phyloP scores from a whole-genome alignment of 2,329 filamentous ascomycete species.

The Paraphoma sp. region DNA sequence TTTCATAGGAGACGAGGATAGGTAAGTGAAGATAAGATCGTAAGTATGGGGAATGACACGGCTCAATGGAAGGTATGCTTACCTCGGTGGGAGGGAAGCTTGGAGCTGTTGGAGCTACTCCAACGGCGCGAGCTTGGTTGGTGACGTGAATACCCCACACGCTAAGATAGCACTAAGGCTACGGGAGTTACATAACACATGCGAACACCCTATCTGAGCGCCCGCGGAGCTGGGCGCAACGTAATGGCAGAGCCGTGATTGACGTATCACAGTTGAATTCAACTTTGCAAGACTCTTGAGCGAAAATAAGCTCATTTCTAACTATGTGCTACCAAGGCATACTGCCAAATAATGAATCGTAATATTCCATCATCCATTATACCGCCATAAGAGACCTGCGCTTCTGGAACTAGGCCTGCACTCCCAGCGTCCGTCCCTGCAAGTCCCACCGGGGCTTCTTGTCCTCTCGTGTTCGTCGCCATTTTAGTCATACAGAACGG shows the following conservation, averaged over 20 bases:
- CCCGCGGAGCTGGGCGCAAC: not conserved
- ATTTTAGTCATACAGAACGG: conserved; percentile 2
- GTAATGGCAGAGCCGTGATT: not conserved
- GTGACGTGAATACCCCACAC: not conserved
- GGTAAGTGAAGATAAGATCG: not conserved
- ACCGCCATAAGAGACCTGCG: not conserved
- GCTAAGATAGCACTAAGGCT: not conserved
- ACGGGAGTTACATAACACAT: not conserved
- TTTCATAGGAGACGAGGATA: too few species aligned
- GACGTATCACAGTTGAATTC: too few species aligned
- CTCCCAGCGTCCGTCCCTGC: conserved; percentile 27
- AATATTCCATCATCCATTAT: not conserved
- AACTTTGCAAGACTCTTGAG: too few species aligned
- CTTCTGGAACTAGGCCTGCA: conserved; percentile 34
- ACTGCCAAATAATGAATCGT: not conserved
- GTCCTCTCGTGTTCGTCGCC: not conserved
- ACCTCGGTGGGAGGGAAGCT: not conserved
- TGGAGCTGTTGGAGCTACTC: not conserved
- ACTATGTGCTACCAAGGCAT: not conserved
- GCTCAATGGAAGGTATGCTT: not conserved
- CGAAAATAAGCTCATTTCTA: not conserved
- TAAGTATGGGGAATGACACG: too few species aligned
- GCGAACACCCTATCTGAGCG: not conserved
- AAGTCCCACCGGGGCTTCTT: not conserved
- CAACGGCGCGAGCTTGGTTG: not conserved